Base-by-base conservation (phyloP, 2,329 filamentous ascomycete species). In the Spiromastix sp. region DNA sequence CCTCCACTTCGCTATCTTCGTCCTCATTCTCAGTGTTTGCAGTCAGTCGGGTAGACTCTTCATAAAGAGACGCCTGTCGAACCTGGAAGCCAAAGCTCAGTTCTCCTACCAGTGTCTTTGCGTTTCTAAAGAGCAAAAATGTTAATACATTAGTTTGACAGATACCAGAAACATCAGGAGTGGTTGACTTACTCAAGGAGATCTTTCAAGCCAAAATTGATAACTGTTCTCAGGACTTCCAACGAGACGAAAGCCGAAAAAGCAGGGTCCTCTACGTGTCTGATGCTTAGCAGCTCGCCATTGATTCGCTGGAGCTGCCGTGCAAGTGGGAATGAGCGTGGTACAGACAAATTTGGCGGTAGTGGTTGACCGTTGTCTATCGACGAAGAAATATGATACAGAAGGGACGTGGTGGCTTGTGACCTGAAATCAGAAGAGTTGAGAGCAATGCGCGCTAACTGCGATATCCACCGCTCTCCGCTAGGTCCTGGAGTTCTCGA, bases 161-260 rank as follows among this genome's bases (percentile, higher is more conserved):
- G n/a, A n/a, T 24, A 7, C n/a, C 7, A 7, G 21, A 24, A 7
- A 7, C 7, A 24, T 24, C 7, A n/a, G 7, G 7, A 24, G 21
- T 24, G 21, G 7, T 24, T 4, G 4, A 47, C 49, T 41, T 47
- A 57, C 53, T 42, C 42, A 18, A 56, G 28, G 17, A 57, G 37
- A 17, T 46, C 48, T 32, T 47, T 47, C 32, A 57, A 40, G 13
- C 45, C 49, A 27, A 48, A 51, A 24, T 47, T 50, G 10, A 56
- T 43, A 32, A 55, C 48, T 5, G 49, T 51, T 21, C 54, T 46
- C 29, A 56, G 13, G 5, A 85, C 74, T 51, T 85, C 79, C 42
- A 84, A 62, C 9, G 83, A 73, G 0, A 80, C 79, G 55, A 85
- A 85, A 27, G 79, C 77, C 5, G 77, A 73, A 56, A 83, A 85